Evolutionary conservation across 75 land plant species (phyloP), one percentile per base, ranked within the genome.

Genomic region (Gnetum montanum): DNA sequence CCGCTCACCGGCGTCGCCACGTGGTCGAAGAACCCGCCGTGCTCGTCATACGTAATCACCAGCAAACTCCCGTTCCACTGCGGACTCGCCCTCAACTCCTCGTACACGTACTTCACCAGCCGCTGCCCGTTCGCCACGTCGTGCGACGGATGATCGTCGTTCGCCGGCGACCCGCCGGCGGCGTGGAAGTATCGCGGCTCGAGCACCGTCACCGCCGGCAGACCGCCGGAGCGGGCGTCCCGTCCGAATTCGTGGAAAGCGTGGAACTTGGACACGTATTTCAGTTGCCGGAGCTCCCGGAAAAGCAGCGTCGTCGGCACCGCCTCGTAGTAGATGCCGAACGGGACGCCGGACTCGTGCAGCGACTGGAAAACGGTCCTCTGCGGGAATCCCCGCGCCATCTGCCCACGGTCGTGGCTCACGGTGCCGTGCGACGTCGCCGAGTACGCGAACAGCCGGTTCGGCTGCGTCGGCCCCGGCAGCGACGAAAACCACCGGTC

Each of bases 91-190:
- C 97, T 61, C 40, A 91, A 65, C 2, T 85, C 67, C 67, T 91
- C 97, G 54, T 91, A 91, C 8, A 91, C 83, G 60, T 91, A 88
- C 78, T 91, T 91, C 51, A 91, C 71, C 23, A 87, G 71, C 67
- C 66, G 34, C 73, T 91, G 97, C 24, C 97, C 97, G 18, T 81
- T 62, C 23, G 80, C 69, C 3, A 91, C 75, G 40, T 91, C 97
- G 50, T 91, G 97, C 46, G 93, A 79, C 7, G 97, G 97, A 49
- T 91, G 97, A 43, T 91, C 97, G 52, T 91, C 97, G 62, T 75
- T 87, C 6, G 85, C 97, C 5, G 94, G 94, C 4, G 45, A 79
- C 27, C 66, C 69, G n/a, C n/a, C 68, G 40, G 27, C 36, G 6
- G 84, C 18, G 65, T 84, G 80, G 44, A 84, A 89, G 64, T 89